Base-by-base conservation (phyloP, 805 yeast genomes). In the Metschnikowia cerradonensis region DNA sequence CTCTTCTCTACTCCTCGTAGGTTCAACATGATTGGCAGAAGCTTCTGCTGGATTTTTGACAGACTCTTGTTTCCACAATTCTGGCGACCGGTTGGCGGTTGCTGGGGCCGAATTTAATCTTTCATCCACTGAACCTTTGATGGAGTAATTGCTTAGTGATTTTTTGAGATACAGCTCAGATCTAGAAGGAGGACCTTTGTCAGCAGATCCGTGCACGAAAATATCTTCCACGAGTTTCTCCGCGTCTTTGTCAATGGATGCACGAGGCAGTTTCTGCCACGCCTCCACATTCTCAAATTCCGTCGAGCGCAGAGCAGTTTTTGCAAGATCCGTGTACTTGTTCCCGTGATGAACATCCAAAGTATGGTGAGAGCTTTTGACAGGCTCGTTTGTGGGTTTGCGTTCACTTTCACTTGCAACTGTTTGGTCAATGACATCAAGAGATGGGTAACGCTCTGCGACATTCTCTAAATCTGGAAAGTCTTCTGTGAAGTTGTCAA, bases 391-490 rank as follows among this genome's bases (percentile, higher is more conserved):
- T 42, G 31, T n/a, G 11, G 45, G n/a, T 15, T 20, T 33, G n/a
- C 22, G 37, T 11, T 22, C 37, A 13, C 40, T 44, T 7, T 44
- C 43, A 13, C 26, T 41, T 1, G 45, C n/a, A 3, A 36, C 44
- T 3, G 48, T 51, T 10, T 39, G 37, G 17, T 52, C 53, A 19
- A 68, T 52, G 13, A 66, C 71, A 23, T 76, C 79, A n/a, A 77
- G 58, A 2, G 78, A 72, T 0, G 82, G 86, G 56, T 73, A 81
- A 45, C 84, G 64, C 50, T 76, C 76, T 57, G 79, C 84, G 1
- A 75, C 79, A 49, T 72, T 64, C 26, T 73, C 76, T 48, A 73
- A 57, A n/a, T 71, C 76, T 10, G 63, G 64, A 30, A 66, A 60
- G 31, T 64, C 61, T 7, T 41, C 47, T 7, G 44, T 32, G 33